Percentiles rank a stretch among this genome's conserved stretches.
phyloP scores from a whole-genome alignment of 2,329 filamentous ascomycete species.

The Phaeosphaeriaceae sp. region DNA sequence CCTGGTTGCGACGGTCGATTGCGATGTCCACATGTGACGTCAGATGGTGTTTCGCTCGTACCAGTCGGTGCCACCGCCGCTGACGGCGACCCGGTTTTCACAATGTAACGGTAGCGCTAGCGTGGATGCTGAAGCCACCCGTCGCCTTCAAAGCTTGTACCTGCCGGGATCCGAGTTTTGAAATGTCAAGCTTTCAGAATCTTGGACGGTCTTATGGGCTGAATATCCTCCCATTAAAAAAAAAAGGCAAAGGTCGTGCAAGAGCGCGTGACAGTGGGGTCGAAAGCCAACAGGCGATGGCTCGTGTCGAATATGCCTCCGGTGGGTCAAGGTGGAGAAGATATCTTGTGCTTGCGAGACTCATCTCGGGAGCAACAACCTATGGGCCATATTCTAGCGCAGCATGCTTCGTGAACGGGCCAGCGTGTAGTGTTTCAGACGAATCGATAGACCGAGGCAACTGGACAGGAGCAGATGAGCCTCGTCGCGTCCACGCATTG shows the following conservation, averaged over 20 bases:
- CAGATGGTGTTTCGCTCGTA: conserved; percentile 7
- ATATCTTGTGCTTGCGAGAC: background rate
- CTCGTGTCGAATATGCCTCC: background rate
- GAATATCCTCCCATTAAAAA: too few relatives aligned
- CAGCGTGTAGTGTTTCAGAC: background rate
- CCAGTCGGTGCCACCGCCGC: background rate
- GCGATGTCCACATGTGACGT: conserved; percentile 21
- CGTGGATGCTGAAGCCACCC: conserved; percentile 17
- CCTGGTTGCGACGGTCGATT: conserved; percentile 6
- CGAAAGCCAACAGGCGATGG: background rate
- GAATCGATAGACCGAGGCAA: background rate
- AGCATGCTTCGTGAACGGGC: background rate
- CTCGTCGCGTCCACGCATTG: background rate
- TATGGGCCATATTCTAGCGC: background rate
- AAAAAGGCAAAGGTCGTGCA: too few relatives aligned
- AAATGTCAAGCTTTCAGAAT: conserved; percentile 4
- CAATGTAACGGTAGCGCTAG: conserved; percentile 28
- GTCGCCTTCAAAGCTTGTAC: conserved; percentile 23
- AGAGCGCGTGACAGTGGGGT: background rate
- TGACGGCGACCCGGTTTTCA: conserved; percentile 23
- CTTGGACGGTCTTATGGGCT: too few relatives aligned
- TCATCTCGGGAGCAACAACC: background rate
- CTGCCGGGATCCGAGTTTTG: conserved; percentile 12
- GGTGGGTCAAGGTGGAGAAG: background rate
- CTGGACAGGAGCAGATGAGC: background rate